Percentiles rank a stretch among this genome's conserved stretches.
These are phyloP conservation scores for Termitomyces sp. DNA, from an alignment of 768 basidiomycete genomes.

Conservation along the genomic window DNA sequence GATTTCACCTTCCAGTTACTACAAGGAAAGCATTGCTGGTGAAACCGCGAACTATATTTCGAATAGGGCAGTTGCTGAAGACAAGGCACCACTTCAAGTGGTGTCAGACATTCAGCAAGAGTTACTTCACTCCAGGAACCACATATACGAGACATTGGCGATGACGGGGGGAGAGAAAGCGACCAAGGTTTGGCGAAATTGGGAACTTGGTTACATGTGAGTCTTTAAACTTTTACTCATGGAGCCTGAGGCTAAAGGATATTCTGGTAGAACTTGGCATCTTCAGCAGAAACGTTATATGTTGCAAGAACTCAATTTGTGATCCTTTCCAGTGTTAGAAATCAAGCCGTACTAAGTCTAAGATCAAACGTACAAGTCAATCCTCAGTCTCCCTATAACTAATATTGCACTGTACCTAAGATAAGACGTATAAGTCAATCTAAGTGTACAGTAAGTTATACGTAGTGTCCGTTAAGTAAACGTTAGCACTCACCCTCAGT, in stretches of 20 bases:
- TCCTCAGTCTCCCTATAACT: no score
- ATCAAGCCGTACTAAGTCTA: no score
- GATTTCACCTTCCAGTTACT: conserved; percentile 5
- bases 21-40: conserved; percentile 18
- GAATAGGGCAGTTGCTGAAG: conserved; percentile 10
- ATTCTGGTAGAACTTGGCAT: background rate
- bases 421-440: no score
- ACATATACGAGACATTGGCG: conserved; percentile 1
- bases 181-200: conserved; percentile 4
- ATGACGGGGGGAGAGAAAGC: background rate
- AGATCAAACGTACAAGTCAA: no score
- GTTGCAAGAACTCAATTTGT: background rate
- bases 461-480: no score
- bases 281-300: conserved; percentile 3
- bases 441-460: no score
- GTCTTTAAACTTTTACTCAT: background rate
- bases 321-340: background rate
- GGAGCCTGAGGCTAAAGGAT: background rate
- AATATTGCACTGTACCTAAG: no score
- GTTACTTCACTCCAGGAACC: background rate
- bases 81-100: conserved; percentile 1
- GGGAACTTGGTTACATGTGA: conserved; percentile 13
- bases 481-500: no score
- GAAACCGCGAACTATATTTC: conserved; percentile 15
- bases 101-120: conserved; percentile 12